Percentiles rank a stretch among this genome's conserved stretches.
Conservation (phyloP, 2,329 filamentous ascomycete species). For the Triangularia verruculosa region DNA sequence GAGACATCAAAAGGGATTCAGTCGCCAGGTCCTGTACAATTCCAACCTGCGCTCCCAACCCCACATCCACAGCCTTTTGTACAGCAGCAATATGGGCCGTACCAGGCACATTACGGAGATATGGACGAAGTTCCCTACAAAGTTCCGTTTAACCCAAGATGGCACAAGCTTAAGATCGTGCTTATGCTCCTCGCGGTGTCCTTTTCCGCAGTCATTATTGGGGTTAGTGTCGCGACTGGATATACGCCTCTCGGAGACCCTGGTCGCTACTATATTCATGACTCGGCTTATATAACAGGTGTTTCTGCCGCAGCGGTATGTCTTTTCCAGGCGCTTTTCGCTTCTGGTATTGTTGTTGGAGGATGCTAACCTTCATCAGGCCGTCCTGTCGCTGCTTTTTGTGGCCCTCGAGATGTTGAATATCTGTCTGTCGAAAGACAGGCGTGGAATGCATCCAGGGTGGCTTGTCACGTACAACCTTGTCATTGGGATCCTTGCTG, state of each 20-base stretch:
- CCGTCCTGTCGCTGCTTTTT: constrained; percentile 37
- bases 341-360: not conserved
- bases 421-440: constrained; percentile 33
- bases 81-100: not conserved
- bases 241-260: not conserved
- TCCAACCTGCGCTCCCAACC: not conserved
- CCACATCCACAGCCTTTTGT: not conserved
- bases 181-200: constrained; percentile 17
- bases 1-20: not conserved
- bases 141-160: constrained; percentile 5
- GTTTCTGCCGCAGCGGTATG: constrained; percentile 19
- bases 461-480: constrained; percentile 43
- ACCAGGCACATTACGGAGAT: not conserved
- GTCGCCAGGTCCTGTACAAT: not conserved
- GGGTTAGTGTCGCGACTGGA: constrained; percentile 18
- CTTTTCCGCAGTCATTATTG: constrained; percentile 17
- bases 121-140: not conserved
- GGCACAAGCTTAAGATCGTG: constrained; percentile 19
- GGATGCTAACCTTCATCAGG: constrained; percentile 28
- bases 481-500: constrained; percentile 39
- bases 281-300: not conserved
- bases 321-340: not conserved
- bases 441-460: constrained; percentile 42
- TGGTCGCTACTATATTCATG: not conserved
- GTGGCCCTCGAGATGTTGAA: constrained; percentile 39